These are phyloP conservation scores for Plasmodium blacklocki DNA, from an alignment of 169 alveolate species.

Conservation along the genomic window DNA sequence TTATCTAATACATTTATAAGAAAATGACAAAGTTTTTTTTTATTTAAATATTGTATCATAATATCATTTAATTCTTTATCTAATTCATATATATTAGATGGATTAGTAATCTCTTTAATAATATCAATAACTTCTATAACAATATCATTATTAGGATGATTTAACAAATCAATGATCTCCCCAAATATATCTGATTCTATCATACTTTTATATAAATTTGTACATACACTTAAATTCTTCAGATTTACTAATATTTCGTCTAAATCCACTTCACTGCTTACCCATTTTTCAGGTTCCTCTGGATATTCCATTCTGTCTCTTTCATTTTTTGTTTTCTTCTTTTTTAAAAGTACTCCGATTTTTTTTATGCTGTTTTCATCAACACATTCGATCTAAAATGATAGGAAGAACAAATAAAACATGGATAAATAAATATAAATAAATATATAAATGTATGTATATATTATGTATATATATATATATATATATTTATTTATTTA, in stretches of 20 bases:
- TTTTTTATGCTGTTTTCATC: slow-evolving; percentile 70
- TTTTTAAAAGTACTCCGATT: slow-evolving; percentile 44
- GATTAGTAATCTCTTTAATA: slow-evolving; percentile 70
- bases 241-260: slow-evolving; percentile 66
- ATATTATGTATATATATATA: background rate
- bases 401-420: background rate
- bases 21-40: slow-evolving; percentile 66
- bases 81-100: slow-evolving; percentile 68
- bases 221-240: slow-evolving; percentile 70
- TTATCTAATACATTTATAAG: slow-evolving; percentile 62
- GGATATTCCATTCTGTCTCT: slow-evolving; percentile 75
- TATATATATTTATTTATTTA: too few species aligned
- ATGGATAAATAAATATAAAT: background rate
- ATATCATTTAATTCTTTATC: slow-evolving; percentile 10
- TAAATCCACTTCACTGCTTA: slow-evolving; percentile 71
- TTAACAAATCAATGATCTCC: slow-evolving; percentile 51
- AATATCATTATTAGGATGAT: slow-evolving; percentile 73
- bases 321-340: slow-evolving; percentile 65
- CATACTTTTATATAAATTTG: slow-evolving; percentile 71
- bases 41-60: slow-evolving; percentile 47
- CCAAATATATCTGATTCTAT: slow-evolving; percentile 46
- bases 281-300: slow-evolving; percentile 76
- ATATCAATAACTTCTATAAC: slow-evolving; percentile 71
- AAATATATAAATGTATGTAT: background rate
- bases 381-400: slow-evolving; percentile 53